A percentile compares a stretch with the other conserved stretches of the same genome.
phyloP scores from a whole-genome alignment of 2,329 filamentous ascomycete genomes.

The Diaporthe capsici region DNA sequence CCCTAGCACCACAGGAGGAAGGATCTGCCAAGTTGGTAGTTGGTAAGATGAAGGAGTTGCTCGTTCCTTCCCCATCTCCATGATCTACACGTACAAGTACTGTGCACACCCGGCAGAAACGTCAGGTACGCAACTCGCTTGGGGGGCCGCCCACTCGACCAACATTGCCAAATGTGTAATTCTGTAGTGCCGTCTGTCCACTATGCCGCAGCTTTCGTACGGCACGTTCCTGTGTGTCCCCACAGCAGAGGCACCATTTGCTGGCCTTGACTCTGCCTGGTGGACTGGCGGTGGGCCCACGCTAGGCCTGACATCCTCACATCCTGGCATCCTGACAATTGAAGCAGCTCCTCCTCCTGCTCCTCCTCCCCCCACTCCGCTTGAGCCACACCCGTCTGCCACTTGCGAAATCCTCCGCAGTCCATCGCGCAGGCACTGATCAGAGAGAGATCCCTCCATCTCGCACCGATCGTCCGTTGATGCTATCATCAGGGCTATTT shows the following conservation, averaged over 20 bases:
- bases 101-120: background rate
- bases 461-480: background rate
- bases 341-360: background rate
- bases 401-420: conserved; percentile 26
- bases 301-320: conserved; percentile 5
- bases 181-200: background rate
- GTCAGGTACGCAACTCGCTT: background rate
- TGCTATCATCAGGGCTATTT: background rate
- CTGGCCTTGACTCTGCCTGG: conserved; percentile 12
- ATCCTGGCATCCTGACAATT: conserved; percentile 10
- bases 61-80: background rate
- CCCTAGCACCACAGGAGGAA: conserved; percentile 23
- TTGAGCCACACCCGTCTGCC: conserved; percentile 10
- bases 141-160: conserved; percentile 3
- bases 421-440: background rate
- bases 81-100: background rate
- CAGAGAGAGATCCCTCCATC: background rate
- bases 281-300: background rate
- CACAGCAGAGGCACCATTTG: background rate
- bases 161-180: conserved; percentile 5
- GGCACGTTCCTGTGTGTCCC: conserved; percentile 3
- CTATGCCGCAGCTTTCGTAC: background rate
- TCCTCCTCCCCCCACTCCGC: conserved; percentile 9
- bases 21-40: conserved; percentile 22
- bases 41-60: conserved; percentile 26